Evolutionary conservation across 1,139 yeast genomes (phyloP).

Genomic region (Hanseniaspora sp.): DNA sequence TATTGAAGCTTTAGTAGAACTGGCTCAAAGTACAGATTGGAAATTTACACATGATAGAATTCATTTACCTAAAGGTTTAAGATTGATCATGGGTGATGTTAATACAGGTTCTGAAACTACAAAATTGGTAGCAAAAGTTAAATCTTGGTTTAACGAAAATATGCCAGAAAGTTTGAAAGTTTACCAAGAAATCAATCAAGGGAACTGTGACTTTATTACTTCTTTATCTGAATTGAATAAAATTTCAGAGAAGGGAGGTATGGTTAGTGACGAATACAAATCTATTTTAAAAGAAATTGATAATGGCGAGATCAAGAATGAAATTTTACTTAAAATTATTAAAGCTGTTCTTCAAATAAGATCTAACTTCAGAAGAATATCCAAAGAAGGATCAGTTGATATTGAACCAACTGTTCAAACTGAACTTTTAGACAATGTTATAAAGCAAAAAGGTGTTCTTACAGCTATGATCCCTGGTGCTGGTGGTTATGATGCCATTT

Average conservation of each 20-base stretch:
- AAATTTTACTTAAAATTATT: constrained; percentile 25
- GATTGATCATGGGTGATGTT: constrained; percentile 84
- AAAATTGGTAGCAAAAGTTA: constrained; percentile 65
- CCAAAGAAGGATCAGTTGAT: constrained; percentile 63
- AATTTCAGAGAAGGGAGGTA: constrained; percentile 25
- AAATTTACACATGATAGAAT: constrained; percentile 43
- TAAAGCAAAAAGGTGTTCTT: constrained; percentile 53
- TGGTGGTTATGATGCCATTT: constrained; percentile 90
- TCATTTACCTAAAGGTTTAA: constrained; percentile 54
- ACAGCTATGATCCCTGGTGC: constrained; percentile 98
- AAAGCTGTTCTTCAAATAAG: constrained; percentile 43
- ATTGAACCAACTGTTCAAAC: constrained; percentile 81
- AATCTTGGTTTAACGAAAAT: constrained; percentile 51
- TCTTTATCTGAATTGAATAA: constrained; percentile 36
- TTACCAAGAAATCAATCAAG: constrained; percentile 45
- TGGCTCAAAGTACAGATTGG: constrained; percentile 49
- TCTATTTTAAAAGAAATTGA: constrained; percentile 24
- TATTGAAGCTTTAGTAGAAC: constrained; percentile 27
- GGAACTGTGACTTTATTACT: constrained; percentile 48
- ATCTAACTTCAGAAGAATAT: constrained; percentile 44
- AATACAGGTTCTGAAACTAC: constrained; percentile 91
- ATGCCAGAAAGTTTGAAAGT: constrained; percentile 42
- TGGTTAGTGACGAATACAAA: constrained; percentile 23
- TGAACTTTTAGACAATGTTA: constrained; percentile 50
- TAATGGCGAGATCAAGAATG: constrained; percentile 14